phyloP scores from a whole-genome alignment of 2,329 filamentous ascomycete species.

The Fusarium sp. region DNA sequence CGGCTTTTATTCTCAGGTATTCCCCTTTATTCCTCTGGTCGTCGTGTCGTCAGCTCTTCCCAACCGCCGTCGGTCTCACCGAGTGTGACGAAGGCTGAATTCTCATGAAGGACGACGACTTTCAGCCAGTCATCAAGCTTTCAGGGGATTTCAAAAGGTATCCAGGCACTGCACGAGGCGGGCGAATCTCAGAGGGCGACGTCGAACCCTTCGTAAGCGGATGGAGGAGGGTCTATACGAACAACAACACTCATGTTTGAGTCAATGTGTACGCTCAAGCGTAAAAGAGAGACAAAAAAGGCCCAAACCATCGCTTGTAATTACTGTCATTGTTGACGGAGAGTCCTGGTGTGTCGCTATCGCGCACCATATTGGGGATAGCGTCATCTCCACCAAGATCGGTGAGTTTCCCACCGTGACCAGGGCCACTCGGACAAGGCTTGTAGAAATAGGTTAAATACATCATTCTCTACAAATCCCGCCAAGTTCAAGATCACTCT shows the following conservation, averaged over 20 bases:
- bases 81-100: not conserved
- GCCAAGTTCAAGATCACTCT: not conserved
- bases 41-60: too few relatives aligned
- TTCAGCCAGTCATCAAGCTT: not conserved
- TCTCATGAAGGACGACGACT: not conserved
- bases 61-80: not conserved
- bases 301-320: not conserved
- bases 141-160: not conserved
- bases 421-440: not conserved
- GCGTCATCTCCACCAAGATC: not conserved
- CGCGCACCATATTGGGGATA: not conserved
- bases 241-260: not conserved
- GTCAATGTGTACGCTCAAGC: not conserved
- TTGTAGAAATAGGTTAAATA: not conserved
- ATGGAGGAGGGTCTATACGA: too few relatives aligned
- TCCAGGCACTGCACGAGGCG: not conserved
- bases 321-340: not conserved
- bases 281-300: not conserved
- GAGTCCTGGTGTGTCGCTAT: not conserved
- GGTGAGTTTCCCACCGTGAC: not conserved
- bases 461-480: not conserved
- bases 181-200: not conserved
- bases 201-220: not conserved
- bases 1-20: too few relatives aligned
- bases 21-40: too few relatives aligned